Percentiles rank a stretch among this genome's conserved stretches.
phyloP scores from a whole-genome alignment of 768 basidiomycete genomes.

The Pulveroboletus ravenelii region DNA sequence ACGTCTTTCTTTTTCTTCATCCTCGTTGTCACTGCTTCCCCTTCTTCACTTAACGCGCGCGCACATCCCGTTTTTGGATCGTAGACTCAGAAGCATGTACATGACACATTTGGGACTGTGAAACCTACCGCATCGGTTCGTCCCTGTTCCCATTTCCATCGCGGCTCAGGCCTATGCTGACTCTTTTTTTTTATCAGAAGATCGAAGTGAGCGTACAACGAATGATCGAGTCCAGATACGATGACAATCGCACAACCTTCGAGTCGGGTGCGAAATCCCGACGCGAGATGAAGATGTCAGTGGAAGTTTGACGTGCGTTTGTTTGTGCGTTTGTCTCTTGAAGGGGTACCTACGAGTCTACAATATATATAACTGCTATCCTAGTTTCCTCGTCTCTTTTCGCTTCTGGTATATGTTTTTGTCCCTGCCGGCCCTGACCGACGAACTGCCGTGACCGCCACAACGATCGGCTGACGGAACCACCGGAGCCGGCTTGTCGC shows the following conservation, averaged over 20 bases:
- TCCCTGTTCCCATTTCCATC: not conserved
- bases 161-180: not conserved
- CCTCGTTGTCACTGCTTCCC: not conserved
- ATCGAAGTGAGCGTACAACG: constrained; percentile 19
- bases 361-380: too few relatives aligned
- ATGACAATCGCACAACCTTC: not conserved
- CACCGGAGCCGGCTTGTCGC: too few relatives aligned
- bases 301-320: not conserved
- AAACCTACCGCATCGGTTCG: constrained; percentile 7
- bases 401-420: too few relatives aligned
- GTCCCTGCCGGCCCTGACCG: too few relatives aligned
- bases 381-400: too few relatives aligned
- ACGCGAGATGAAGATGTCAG: not conserved
- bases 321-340: too few relatives aligned
- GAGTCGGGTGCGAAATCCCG: not conserved
- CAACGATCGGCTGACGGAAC: too few relatives aligned
- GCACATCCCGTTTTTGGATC: not conserved
- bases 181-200: not conserved
- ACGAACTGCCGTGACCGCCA: too few relatives aligned
- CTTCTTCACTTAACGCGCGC: not conserved
- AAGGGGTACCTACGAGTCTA: too few relatives aligned
- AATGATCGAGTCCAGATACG: constrained; percentile 16
- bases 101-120: not conserved
- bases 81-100: not conserved
- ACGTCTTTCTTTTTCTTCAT: not conserved